A percentile compares a stretch with the other conserved stretches of the same genome.
These are phyloP conservation scores for Xanthoceras sorbifolium DNA, from an alignment of 345 rosid genomes.

Conservation along the genomic window DNA sequence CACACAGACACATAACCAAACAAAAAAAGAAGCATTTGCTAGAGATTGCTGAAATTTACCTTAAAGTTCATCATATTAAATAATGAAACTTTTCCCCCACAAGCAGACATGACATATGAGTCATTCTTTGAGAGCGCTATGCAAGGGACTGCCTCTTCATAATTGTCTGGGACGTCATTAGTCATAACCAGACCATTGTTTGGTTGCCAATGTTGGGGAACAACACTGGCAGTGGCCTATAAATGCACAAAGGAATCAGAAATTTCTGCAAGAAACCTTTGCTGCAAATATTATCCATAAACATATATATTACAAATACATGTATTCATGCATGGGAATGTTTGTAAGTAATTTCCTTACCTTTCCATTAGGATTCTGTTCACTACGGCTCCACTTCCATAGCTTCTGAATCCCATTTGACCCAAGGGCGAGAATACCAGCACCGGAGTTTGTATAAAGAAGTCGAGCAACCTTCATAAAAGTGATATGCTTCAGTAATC, in stretches of 20 bases:
- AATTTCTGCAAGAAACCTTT: background rate
- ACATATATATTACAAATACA: background rate
- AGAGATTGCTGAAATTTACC: constrained; percentile 25
- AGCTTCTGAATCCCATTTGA: constrained; percentile 57
- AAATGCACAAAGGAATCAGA: constrained; percentile 5
- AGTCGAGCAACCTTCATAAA: constrained; percentile 50
- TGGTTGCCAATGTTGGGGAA: constrained; percentile 37
- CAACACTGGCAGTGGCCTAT: constrained; percentile 32
- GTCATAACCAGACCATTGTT: constrained; percentile 36
- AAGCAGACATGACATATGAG: constrained; percentile 62
- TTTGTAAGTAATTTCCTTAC: constrained; percentile 25
- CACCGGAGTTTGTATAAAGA: constrained; percentile 56
- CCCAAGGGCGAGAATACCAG: constrained; percentile 48
- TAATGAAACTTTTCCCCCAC: constrained; percentile 56
- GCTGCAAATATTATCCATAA: background rate
- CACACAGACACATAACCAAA: background rate
- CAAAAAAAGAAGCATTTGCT: background rate
- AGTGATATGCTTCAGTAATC: constrained; percentile 7
- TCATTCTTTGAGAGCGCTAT: constrained; percentile 62
- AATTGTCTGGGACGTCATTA: constrained; percentile 32
- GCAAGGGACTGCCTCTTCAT: constrained; percentile 51
- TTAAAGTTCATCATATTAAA: constrained; percentile 66
- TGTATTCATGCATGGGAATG: background rate
- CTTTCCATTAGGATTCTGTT: constrained; percentile 56
- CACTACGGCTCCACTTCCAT: constrained; percentile 61